Base-by-base conservation (phyloP, 2,329 filamentous ascomycete species). In the Sarocladium brachiariae region DNA sequence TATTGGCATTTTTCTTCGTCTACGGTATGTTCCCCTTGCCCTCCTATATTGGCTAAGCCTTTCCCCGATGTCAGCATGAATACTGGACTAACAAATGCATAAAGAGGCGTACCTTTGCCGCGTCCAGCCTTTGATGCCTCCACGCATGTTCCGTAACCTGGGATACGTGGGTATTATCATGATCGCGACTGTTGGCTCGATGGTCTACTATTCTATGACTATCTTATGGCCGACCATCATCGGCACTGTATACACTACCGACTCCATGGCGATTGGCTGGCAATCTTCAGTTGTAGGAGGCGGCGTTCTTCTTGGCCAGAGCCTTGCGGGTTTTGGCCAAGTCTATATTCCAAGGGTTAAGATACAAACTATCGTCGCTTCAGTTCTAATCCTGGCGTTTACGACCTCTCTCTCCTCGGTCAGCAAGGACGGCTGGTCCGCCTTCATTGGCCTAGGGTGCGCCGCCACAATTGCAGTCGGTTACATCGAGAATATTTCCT, bases 181-280 rank as follows among this genome's bases (percentile, higher is more conserved):
- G 31, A 61, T 65, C 39, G 70, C 68, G 1, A 63, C 64, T 4
- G 63, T 72, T 43, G 67, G 64, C n/a, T 67, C 67, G 25, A 71
- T 72, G 65, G 60, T 73, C 7, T 76, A 71, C 59, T 75, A 70
- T 58, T 65, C 63, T 11, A 59, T 75, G 51, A 70, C 65, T 7
- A 62, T 72, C 13, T 63, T 75, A 10, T 73, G 71, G 67, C 73
- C 72, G 2, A 66, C 66, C 9, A 65, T 69, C n/a, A 66, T 74
- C 51, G 51, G 54, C n/a, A 56, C 60, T 14, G 57, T 74, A 14
- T 75, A 70, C 59, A 67, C 65, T 3, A 64, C 58, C 9, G 62
- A 69, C 54, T 55, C 58, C 7, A 63, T 67, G 37, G 51, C 66
- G 39, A 65, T 71, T 51, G 71, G 70, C 49, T 69, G 70, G 64